A percentile compares a stretch with the other conserved stretches of the same genome.
These are phyloP conservation scores for Trametes pubescens DNA, from an alignment of 1,284 basidiomycete genomes.

Conservation along the genomic window DNA sequence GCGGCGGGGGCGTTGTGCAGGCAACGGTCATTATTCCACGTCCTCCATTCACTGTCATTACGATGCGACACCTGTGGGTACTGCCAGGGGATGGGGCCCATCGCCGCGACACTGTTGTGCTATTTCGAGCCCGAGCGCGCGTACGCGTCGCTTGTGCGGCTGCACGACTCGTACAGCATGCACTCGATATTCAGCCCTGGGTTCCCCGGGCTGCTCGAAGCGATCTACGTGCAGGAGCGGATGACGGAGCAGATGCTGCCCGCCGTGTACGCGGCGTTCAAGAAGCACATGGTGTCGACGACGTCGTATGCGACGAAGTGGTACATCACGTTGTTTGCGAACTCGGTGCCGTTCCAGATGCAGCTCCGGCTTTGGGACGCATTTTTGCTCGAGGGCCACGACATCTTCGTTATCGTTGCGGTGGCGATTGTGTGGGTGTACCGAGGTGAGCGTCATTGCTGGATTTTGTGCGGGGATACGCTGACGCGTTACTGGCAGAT, in stretches of 20 bases:
- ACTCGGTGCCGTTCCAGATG: conserved; percentile 95
- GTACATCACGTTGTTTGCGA: conserved; percentile 98
- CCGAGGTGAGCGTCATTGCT: conserved; percentile 58
- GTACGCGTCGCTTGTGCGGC: conserved; percentile 83
- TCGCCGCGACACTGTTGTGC: conserved; percentile 93
- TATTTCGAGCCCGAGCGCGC: conserved; percentile 92
- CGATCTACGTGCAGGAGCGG: conserved; percentile 93
- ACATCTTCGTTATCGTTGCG: conserved; percentile 87
- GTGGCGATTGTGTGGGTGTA: conserved; percentile 92
- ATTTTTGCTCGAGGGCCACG: conserved; percentile 89
- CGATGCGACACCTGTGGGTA: conserved; percentile 92
- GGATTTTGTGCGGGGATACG: neutral
- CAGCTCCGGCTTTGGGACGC: conserved; percentile 96
- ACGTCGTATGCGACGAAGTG: conserved; percentile 98
- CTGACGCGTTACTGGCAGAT: conserved; percentile 52
- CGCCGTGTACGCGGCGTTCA: conserved; percentile 84
- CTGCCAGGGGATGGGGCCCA: conserved; percentile 99
- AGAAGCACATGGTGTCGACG: conserved; percentile 88
- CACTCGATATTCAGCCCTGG: conserved; percentile 93
- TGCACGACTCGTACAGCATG: conserved; percentile 91
- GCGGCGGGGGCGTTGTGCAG: conserved; percentile 49
- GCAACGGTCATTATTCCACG: conserved; percentile 94
- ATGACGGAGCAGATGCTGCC: conserved; percentile 89
- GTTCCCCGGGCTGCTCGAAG: conserved; percentile 94
- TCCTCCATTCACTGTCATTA: conserved; percentile 92